A percentile compares a stretch with the other conserved stretches of the same genome.
Evolutionary conservation across 2,329 filamentous ascomycete genomes (phyloP).

Genomic region (Fusarium ambrosium): DNA sequence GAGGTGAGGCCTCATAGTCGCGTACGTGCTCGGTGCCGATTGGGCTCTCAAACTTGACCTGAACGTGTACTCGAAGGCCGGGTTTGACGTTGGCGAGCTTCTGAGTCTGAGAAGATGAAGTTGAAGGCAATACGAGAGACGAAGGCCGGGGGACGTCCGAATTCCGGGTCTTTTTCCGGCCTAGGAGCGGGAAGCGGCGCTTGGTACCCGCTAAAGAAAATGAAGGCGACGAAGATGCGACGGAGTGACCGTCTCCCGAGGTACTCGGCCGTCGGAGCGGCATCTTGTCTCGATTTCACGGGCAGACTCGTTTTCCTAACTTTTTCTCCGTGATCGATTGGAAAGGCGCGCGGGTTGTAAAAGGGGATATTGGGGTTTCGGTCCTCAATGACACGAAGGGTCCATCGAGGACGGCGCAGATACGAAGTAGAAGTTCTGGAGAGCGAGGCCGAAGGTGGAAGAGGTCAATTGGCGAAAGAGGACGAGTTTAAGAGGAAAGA

Average conservation of each 20-base stretch:
- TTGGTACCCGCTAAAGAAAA: slow-evolving; percentile 45
- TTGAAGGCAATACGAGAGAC: slow-evolving; percentile 30
- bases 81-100: slow-evolving; percentile 37
- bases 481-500: slow-evolving; percentile 16
- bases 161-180: slow-evolving; percentile 44
- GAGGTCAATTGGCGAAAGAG: slow-evolving; percentile 16
- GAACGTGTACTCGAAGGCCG: slow-evolving; percentile 58
- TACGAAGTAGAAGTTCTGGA: slow-evolving; percentile 15
- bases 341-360: slow-evolving; percentile 13
- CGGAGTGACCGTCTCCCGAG: slow-evolving; percentile 43
- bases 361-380: slow-evolving; percentile 6
- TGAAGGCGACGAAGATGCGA: slow-evolving; percentile 37
- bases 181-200: slow-evolving; percentile 50
- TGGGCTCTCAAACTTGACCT: slow-evolving; percentile 61
- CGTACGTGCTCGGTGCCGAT: slow-evolving; percentile 59
- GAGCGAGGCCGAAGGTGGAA: not conserved
- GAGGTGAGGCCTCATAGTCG: slow-evolving; percentile 61
- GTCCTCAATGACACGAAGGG: slow-evolving; percentile 35
- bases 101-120: slow-evolving; percentile 20
- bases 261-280: slow-evolving; percentile 46
- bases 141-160: slow-evolving; percentile 41
- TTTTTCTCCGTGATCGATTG: slow-evolving; percentile 4
- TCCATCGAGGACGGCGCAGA: slow-evolving; percentile 32
- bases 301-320: slow-evolving; percentile 3
- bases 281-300: slow-evolving; percentile 36